These are phyloP conservation scores for Fusarium cyanostomum DNA, from an alignment of 2,329 filamentous ascomycete genomes.

Conservation along the genomic window DNA sequence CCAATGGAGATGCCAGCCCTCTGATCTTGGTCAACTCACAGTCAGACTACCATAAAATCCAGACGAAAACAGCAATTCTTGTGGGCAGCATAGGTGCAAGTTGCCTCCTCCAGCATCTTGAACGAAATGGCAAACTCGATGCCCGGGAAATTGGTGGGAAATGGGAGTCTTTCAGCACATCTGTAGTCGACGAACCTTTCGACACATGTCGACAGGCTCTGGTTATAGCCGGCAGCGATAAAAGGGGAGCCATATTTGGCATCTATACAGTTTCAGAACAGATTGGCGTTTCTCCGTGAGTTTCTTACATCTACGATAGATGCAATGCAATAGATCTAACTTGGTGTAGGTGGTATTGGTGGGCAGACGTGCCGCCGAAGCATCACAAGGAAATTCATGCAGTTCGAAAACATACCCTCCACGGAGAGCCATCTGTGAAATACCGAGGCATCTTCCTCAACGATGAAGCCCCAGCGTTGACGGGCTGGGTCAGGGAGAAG, in stretches of 20 bases:
- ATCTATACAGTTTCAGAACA: conserved; percentile 27
- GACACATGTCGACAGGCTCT: background rate
- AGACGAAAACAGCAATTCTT: background rate
- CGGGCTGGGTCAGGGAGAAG: conserved; percentile 64
- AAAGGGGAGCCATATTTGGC: conserved; percentile 24
- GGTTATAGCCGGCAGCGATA: conserved; percentile 18
- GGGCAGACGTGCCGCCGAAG: conserved; percentile 31
- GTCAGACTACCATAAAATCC: background rate
- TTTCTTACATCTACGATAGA: fast-evolving
- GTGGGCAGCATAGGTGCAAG: conserved; percentile 14
- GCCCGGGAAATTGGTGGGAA: background rate
- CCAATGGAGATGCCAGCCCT: background rate
- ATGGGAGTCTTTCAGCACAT: conserved; percentile 27
- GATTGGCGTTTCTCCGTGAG: conserved; percentile 31
- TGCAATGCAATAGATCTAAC: fast-evolving
- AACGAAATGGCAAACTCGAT: background rate
- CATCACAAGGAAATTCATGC: conserved; percentile 5
- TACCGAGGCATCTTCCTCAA: conserved; percentile 72
- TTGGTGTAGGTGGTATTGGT: conserved; percentile 30
- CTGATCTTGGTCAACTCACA: background rate
- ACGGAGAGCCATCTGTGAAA: conserved; percentile 65
- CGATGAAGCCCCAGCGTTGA: conserved; percentile 58
- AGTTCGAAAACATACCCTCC: background rate
- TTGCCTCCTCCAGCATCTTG: background rate
- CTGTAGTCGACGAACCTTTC: background rate